Evolutionary conservation across 1,139 yeast genomes (phyloP).

Genomic region (Meyerozyma carpophila): DNA sequence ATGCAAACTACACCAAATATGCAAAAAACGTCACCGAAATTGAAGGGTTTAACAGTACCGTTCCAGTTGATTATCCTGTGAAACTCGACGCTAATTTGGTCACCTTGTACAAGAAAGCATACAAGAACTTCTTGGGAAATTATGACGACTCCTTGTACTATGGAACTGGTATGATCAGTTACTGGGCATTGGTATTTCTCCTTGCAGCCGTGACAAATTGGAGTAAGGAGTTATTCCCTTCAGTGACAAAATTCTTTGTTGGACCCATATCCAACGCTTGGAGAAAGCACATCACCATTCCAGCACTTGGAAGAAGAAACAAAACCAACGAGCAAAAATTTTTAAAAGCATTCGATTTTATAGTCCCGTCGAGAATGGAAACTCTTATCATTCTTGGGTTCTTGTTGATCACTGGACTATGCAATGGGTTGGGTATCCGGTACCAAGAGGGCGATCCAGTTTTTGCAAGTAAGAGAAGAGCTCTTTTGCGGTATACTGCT

Average conservation of each 20-base stretch:
- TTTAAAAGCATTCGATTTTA: constrained; percentile 15
- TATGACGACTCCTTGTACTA: constrained; percentile 17
- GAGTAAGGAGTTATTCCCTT: constrained; percentile 15
- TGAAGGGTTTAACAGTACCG: constrained; percentile 16
- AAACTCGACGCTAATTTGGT: constrained; percentile 11
- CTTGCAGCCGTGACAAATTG: constrained; percentile 16
- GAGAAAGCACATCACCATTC: constrained; percentile 26
- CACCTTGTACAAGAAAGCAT: constrained; percentile 10
- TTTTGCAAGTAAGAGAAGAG: constrained; percentile 11
- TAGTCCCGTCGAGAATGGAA: constrained; percentile 27
- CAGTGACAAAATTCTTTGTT: constrained; percentile 15
- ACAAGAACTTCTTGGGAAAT: constrained; percentile 27
- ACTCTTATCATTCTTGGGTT: constrained; percentile 17
- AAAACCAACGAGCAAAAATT: constrained; percentile 19
- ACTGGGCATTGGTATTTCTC: constrained; percentile 16
- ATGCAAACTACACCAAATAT: constrained; percentile 10
- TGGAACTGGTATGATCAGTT: constrained; percentile 15
- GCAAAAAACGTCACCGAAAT: constrained; percentile 18
- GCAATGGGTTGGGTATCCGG: constrained; percentile 11
- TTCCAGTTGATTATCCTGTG: constrained; percentile 19
- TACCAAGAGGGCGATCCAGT: constrained; percentile 21
- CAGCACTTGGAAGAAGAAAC: constrained; percentile 22
- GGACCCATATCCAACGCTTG: constrained; percentile 18
- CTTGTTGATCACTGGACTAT: constrained; percentile 5
- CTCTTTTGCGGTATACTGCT: constrained; percentile 22